Conservation (phyloP, 176 grass and related monocot species). For the Triticum dicoccoides region DNA sequence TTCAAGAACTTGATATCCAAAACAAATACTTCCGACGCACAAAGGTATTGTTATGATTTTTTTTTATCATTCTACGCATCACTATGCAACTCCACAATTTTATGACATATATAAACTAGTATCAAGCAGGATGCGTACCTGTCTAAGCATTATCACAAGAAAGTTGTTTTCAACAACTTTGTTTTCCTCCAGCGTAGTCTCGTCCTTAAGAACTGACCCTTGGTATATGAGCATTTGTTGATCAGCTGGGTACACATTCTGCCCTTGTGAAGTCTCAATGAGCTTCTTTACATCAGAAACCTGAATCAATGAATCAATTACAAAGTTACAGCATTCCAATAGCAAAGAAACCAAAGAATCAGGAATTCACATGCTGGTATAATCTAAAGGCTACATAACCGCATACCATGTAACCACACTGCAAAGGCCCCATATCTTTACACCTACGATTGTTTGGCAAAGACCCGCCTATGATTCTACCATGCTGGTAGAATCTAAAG, state of each 20-base stretch:
- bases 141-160: slow-evolving; percentile 84
- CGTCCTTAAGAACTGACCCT: slow-evolving; percentile 73
- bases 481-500: no score
- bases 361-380: neutral
- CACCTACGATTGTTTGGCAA: neutral
- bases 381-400: neutral
- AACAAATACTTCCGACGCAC: neutral
- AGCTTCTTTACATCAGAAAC: slow-evolving; percentile 66
- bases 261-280: slow-evolving; percentile 64
- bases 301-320: slow-evolving; percentile 44
- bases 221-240: slow-evolving; percentile 88
- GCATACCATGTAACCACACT: neutral
- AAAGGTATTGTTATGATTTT: neutral
- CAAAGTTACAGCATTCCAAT: neutral
- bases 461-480: neutral
- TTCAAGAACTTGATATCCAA: neutral
- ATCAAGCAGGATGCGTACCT: slow-evolving; percentile 46
- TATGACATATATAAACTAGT: neutral
- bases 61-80: neutral
- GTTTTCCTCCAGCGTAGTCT: slow-evolving; percentile 73
- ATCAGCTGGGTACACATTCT: slow-evolving; percentile 68
- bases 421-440: neutral
- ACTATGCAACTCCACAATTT: neutral
- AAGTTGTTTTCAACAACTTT: slow-evolving; percentile 72
- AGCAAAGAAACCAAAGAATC: slow-evolving; percentile 9